These are phyloP conservation scores for Cichorium intybus DNA, from an alignment of 140 eudicot genomes.

Conservation along the genomic window DNA sequence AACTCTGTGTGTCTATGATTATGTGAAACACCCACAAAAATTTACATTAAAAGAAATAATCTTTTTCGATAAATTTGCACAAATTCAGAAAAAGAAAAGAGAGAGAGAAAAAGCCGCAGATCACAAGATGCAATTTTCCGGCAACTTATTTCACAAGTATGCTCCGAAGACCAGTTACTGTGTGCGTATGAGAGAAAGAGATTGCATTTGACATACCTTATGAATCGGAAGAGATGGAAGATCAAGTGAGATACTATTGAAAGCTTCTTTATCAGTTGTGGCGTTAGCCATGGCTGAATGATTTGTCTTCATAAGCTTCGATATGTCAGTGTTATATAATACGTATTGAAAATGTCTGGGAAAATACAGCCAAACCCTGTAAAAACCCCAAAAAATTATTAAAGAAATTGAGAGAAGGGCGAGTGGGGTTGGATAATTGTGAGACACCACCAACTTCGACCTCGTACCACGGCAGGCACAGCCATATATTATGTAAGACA, in stretches of 20 bases:
- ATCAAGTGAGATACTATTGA: slow-evolving; percentile 19
- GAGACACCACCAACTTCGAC: slow-evolving; percentile 25
- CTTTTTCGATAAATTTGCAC: not conserved
- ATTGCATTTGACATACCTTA: slow-evolving; percentile 35
- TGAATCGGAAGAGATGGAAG: slow-evolving; percentile 27
- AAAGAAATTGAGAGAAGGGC: slow-evolving; percentile 2
- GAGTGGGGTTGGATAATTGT: slow-evolving; percentile 14
- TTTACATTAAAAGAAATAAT: slow-evolving; percentile 1
- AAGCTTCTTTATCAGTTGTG: slow-evolving; percentile 23
- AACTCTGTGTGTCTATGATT: slow-evolving; percentile 10
- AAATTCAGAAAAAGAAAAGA: slow-evolving; percentile 12
- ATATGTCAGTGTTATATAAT: slow-evolving; percentile 5
- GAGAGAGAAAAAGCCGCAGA: not conserved
- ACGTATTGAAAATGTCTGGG: not conserved
- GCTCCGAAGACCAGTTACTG: not conserved
- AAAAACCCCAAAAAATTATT: slow-evolving; percentile 20
- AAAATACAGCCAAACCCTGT: slow-evolving; percentile 25
- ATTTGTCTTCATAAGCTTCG: slow-evolving; percentile 17
- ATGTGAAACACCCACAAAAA: slow-evolving; percentile 16
- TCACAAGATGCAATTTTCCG: slow-evolving; percentile 15
- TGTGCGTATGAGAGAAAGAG: not conserved
- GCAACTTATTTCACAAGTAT: not conserved
- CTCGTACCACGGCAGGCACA: slow-evolving; percentile 17
- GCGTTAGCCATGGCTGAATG: slow-evolving; percentile 29
- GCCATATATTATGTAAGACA: not conserved